A percentile compares a stretch with the other conserved stretches of the same genome.
phyloP scores from a whole-genome alignment of 2,329 filamentous ascomycete species.

The Paraphoma chrysanthemicola region DNA sequence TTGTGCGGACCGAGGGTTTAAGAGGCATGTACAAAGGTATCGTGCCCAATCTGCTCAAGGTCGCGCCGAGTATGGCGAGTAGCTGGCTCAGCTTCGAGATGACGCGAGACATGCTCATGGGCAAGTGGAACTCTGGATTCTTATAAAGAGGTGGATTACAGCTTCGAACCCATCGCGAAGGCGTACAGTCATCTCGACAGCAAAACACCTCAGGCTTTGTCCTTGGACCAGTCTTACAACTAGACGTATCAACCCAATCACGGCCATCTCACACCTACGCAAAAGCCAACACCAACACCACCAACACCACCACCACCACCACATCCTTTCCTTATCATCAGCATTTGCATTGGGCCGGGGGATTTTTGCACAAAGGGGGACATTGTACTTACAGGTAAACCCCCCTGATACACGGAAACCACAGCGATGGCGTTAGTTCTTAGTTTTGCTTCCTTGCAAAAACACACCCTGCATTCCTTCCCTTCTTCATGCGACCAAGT shows the following conservation, averaged over 20 bases:
- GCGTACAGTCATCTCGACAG: background rate
- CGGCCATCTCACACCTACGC: too few relatives aligned
- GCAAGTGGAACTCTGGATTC: constrained; percentile 38
- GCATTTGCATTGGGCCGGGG: constrained; percentile 21
- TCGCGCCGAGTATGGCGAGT: constrained; percentile 97
- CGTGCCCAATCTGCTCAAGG: constrained; percentile 92
- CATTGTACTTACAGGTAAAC: too few relatives aligned
- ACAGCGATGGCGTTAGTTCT: constrained; percentile 6
- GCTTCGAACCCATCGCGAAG: too few relatives aligned
- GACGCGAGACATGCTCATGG: constrained; percentile 83
- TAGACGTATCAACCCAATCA: background rate
- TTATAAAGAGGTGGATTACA: constrained; percentile 23
- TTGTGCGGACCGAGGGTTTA: constrained; percentile 82
- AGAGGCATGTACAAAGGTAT: constrained; percentile 94
- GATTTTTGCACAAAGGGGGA: background rate
- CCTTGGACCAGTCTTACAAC: background rate
- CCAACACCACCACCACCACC: background rate
- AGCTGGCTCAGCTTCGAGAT: constrained; percentile 98
- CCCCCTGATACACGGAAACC: background rate
- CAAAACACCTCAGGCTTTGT: background rate
- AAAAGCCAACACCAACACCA: too few relatives aligned
- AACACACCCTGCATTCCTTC: background rate
- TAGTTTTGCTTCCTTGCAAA: background rate
- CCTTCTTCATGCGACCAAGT: background rate
- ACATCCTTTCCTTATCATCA: constrained; percentile 10